phyloP scores from a whole-genome alignment of 192 early-diverging fungal genomes.

The Haplosporangium gracile region DNA sequence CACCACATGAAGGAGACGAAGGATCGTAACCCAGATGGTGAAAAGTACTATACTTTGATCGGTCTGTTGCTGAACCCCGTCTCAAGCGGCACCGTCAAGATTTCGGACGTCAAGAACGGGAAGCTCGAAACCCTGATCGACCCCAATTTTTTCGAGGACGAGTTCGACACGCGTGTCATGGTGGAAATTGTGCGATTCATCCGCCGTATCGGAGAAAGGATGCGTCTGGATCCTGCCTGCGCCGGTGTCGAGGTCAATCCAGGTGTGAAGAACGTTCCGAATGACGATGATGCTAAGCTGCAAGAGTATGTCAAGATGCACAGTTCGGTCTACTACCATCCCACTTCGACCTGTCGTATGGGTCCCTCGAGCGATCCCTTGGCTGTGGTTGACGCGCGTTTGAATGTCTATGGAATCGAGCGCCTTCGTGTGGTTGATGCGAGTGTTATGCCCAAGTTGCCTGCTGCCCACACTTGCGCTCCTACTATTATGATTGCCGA shows the following conservation, averaged over 20 bases:
- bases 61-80: constrained; percentile 42
- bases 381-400: constrained; percentile 37
- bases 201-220: constrained; percentile 11
- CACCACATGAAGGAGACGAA: background rate
- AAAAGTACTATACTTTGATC: constrained; percentile 29
- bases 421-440: constrained; percentile 47
- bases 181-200: constrained; percentile 35
- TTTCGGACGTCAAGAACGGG: constrained; percentile 35
- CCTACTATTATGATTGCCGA: constrained; percentile 48
- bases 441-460: constrained; percentile 48
- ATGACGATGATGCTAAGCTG: constrained; percentile 31
- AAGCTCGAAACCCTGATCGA: constrained; percentile 40
- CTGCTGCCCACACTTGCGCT: constrained; percentile 44
- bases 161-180: constrained; percentile 39
- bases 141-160: constrained; percentile 42
- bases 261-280: constrained; percentile 25
- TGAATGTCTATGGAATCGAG: constrained; percentile 50
- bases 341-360: constrained; percentile 44
- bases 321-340: constrained; percentile 34
- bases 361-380: constrained; percentile 39
- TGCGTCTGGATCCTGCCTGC: constrained; percentile 28
- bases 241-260: constrained; percentile 30
- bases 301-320: constrained; percentile 32
- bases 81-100: constrained; percentile 32
- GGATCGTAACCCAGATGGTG: constrained; percentile 3